Conservation (phyloP, 2,329 filamentous ascomycete species). For the Talaromyces sp. region DNA sequence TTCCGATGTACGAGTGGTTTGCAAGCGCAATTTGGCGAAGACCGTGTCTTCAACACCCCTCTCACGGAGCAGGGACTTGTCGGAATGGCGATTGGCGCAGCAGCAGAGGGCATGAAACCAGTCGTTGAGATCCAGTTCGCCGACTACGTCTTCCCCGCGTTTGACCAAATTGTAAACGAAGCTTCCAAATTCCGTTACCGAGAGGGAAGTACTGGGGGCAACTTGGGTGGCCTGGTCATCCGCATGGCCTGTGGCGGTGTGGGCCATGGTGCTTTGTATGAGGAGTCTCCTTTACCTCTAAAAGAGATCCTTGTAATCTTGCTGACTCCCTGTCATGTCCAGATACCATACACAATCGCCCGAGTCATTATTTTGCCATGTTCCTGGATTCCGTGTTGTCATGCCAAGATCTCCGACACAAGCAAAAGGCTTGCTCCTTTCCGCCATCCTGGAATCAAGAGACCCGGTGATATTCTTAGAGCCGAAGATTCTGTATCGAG, state of each 20-base stretch:
- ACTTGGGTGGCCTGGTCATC: conserved; percentile 77
- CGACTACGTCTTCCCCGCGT: conserved; percentile 88
- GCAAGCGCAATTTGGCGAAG: too few species aligned
- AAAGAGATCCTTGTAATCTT: too few species aligned
- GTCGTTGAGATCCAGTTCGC: conserved; percentile 95
- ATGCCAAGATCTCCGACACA: conserved; percentile 82
- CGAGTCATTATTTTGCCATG: conserved; percentile 83
- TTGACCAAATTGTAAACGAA: conserved; percentile 92
- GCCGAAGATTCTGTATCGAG: conserved; percentile 87
- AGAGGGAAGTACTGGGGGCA: conserved; percentile 60
- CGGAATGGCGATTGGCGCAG: conserved; percentile 86
- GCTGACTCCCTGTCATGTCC: too few species aligned
- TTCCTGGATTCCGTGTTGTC: conserved; percentile 79
- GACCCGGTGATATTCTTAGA: conserved; percentile 93
- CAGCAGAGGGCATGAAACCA: conserved; percentile 86
- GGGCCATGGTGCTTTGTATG: conserved; percentile 77
- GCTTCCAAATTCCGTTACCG: conserved; percentile 84
- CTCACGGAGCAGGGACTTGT: conserved; percentile 91
- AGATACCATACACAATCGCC: conserved; percentile 83
- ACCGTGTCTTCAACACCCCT: conserved; percentile 98
- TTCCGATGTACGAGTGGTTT: too few species aligned
- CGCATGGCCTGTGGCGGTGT: conserved; percentile 89
- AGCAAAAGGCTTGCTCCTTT: conserved; percentile 79
- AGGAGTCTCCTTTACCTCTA: too few species aligned
- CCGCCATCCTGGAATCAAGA: conserved; percentile 68